Evolutionary conservation across 768 basidiomycete species (phyloP), one percentile per base, ranked within the genome.

Genomic region (Suillus discolor): DNA sequence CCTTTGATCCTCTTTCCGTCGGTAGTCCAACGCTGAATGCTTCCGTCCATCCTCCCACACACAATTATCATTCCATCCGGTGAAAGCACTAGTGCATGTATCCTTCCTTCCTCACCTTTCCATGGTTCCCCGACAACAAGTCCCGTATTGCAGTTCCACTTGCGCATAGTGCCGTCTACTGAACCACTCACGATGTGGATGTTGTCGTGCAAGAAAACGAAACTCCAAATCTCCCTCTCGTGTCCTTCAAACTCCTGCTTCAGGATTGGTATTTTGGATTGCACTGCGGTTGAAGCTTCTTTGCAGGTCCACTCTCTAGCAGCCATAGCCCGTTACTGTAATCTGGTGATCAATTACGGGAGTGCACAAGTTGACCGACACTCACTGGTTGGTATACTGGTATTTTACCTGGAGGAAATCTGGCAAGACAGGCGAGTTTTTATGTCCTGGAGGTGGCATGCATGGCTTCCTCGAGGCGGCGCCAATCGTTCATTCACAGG

Each of bases 241-340:
- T 44, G 18, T 44, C 7, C 18, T 20, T 44, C 8, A 44, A 20
- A 44, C 0, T 20, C 4, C 8, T 44, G 18, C 18, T 20, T 44
- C 7, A 9, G 8, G 20, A 1, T 8, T 44, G 8, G 18, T 9
- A 0, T 1, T 44, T 44, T 1, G 0, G 0, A 9, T 44, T 44
- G 3, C 8, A 0, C 18, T 20, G 44, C 20, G 44, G 20, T 9
- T 18, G 9, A 44, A 4, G 20, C 9, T 44, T 18, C 41, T 2
- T 42, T 18, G 41, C 0, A 6, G 16, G 41, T 18, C 7, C 0
- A 1, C 41, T 2, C 7, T 16, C 41, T 41, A 41, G 41, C 15
- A 18, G 41, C 6, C 41, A 42, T 42, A 18, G 16, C 41, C 3
- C 6, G 16, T 8, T 42, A 3, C 16, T 0, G 13, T 16, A 4